Evolutionary conservation across 768 basidiomycete genomes (phyloP).

Genomic region (Pulveroboletus ravenelii): DNA sequence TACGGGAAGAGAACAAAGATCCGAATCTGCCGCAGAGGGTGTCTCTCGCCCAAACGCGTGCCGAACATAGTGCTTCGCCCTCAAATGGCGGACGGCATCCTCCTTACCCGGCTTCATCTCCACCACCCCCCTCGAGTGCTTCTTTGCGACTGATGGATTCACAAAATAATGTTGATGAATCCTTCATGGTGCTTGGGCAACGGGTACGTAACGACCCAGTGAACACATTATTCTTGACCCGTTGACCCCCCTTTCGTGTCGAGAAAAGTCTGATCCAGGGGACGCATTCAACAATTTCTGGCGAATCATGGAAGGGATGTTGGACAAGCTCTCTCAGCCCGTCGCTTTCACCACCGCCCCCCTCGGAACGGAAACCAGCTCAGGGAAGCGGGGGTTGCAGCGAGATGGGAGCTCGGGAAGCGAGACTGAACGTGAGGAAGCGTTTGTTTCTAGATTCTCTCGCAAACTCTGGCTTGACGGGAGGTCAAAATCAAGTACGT

Average conservation of each 20-base stretch:
- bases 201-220: slow-evolving; percentile 40
- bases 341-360: slow-evolving; percentile 80
- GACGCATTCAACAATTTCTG: slow-evolving; percentile 89
- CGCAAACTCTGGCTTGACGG: slow-evolving; percentile 34
- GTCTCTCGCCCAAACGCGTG: slow-evolving; percentile 18
- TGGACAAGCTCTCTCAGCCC: slow-evolving; percentile 79
- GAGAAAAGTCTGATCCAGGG: slow-evolving; percentile 64
- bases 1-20: slow-evolving; percentile 74
- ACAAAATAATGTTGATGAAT: slow-evolving; percentile 72
- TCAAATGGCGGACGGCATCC: slow-evolving; percentile 11
- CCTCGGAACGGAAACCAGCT: slow-evolving; percentile 41
- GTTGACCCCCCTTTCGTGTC: neutral
- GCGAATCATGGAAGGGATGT: slow-evolving; percentile 82
- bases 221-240: slow-evolving; percentile 2
- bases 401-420: slow-evolving; percentile 55
- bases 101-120: slow-evolving; percentile 36
- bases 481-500: slow-evolving; percentile 20
- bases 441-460: slow-evolving; percentile 53
- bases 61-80: slow-evolving; percentile 22
- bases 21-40: slow-evolving; percentile 66
- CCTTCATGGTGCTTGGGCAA: slow-evolving; percentile 84
- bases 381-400: slow-evolving; percentile 25
- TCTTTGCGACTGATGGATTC: slow-evolving; percentile 41
- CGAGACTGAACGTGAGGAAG: slow-evolving; percentile 66
- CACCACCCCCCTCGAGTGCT: slow-evolving; percentile 42